Percentiles rank a stretch among this genome's conserved stretches.
Conservation (phyloP, 2,329 filamentous ascomycete genomes). For the Clarireedia paspali region DNA sequence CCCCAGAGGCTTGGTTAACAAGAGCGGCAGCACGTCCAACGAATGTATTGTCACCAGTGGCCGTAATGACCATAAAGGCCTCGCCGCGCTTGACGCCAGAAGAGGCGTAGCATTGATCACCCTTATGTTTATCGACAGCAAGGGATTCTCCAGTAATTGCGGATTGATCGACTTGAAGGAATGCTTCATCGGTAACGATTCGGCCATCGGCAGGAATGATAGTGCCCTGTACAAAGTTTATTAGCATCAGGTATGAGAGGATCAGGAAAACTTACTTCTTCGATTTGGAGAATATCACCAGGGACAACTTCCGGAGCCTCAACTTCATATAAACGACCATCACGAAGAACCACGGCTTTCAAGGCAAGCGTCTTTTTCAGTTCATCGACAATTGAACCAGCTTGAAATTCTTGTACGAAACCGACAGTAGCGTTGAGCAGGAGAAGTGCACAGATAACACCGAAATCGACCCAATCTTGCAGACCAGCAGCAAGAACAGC, state of each 20-base stretch:
- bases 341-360: slow-evolving; percentile 80
- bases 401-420: slow-evolving; percentile 85
- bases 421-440: slow-evolving; percentile 79
- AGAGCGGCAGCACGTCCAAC: slow-evolving; percentile 83
- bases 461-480: slow-evolving; percentile 86
- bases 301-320: slow-evolving; percentile 80
- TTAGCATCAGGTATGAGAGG: slow-evolving; percentile 7
- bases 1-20: slow-evolving; percentile 66
- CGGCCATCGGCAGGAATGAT: slow-evolving; percentile 86
- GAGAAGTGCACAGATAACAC: slow-evolving; percentile 78
- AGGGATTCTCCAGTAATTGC: slow-evolving; percentile 88
- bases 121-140: slow-evolving; percentile 79
- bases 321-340: slow-evolving; percentile 68
- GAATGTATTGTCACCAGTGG: slow-evolving; percentile 84
- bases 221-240: slow-evolving; percentile 48
- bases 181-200: slow-evolving; percentile 75
- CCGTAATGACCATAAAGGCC: slow-evolving; percentile 73
- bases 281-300: slow-evolving; percentile 82
- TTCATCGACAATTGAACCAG: slow-evolving; percentile 83
- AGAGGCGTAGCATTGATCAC: slow-evolving; percentile 75
- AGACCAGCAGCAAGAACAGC: slow-evolving; percentile 77
- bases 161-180: slow-evolving; percentile 87
- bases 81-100: slow-evolving; percentile 88
- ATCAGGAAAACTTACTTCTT: slow-evolving; percentile 47
- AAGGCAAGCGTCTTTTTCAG: slow-evolving; percentile 85